Conservation (phyloP, 306 rosid species). For the Castanopsis chinensis region DNA sequence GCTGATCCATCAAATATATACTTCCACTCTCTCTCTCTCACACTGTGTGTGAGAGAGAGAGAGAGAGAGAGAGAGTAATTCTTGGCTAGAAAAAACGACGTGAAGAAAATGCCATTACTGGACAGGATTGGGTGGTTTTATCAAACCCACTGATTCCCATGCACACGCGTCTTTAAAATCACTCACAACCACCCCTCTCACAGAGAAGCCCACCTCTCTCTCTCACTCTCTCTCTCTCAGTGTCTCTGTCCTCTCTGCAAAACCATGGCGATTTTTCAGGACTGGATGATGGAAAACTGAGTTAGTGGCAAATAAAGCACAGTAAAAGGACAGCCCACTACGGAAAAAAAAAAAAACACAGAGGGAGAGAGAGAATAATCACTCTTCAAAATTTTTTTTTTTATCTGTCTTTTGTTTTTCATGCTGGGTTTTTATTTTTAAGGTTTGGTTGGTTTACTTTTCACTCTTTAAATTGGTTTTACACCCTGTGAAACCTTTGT, state of each 20-base stretch:
- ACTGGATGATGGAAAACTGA: conserved; percentile 33
- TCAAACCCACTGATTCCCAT: conserved; percentile 48
- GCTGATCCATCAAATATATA: conserved; percentile 9
- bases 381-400: not conserved
- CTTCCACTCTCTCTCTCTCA: conserved; percentile 6
- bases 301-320: conserved; percentile 35
- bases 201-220: conserved; percentile 3
- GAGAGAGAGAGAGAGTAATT: not conserved
- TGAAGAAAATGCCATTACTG: conserved; percentile 22
- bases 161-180: conserved; percentile 42
- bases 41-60: not conserved
- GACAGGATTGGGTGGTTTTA: conserved; percentile 19
- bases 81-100: not conserved
- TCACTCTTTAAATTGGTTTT: no score
- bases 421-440: conserved; percentile 9
- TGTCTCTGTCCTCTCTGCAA: conserved; percentile 34
- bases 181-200: conserved; percentile 31
- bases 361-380: not conserved
- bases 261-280: conserved; percentile 40
- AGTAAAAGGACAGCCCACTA: conserved; percentile 33
- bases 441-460: no score
- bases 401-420: conserved; percentile 7
- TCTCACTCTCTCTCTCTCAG: conserved; percentile 13
- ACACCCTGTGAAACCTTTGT: not conserved
- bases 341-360: not conserved